Evolutionary conservation across 768 basidiomycete genomes (phyloP), one percentile per base, ranked within the genome.

Genomic region (Podaxis sp.): DNA sequence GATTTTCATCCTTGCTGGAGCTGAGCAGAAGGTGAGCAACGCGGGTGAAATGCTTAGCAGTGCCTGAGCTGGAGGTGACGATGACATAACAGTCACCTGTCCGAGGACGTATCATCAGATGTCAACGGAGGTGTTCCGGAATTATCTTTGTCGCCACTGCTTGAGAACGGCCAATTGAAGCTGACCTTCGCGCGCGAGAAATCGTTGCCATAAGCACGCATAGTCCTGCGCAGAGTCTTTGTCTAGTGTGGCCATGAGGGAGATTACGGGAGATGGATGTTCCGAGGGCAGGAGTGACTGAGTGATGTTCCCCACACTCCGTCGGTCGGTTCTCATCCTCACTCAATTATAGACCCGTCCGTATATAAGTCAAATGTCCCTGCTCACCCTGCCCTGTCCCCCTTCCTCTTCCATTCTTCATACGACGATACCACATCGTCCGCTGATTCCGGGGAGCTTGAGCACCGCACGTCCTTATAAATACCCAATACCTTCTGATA

Each of bases 211-310:
- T 43, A 56, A 41, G 19, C 22, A 33, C 33, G 33, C 8, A 33
- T 33, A 33, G 29, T 33, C 29, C 22, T 50, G 38, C 17, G 24
- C 22, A 41, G 40, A 24, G 22, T 41, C 22, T 41, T 37, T 41
- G 11, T 17, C 38, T 24, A 17, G 9, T 56, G 55, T 13, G 13
- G 17, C 24, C 22, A 13, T 17, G 24, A 17, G 54, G 2, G 49
- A 11, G 46, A 4, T 58, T 58, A 58, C 50, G 59, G 59, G 50
- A 54, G n/a, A 60, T 60, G 33, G 50, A 60, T 60, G 59, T 60
- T 60, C 59, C 59, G 59, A 37, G 17, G 9, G 17, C 11, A 38
- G 33, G 33, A 33, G 38, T 50, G 29, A 46, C 7, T 5, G 47
- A 52, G 38, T 50, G 19, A 46, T 17, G 43, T 17, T 60, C 59